These are phyloP conservation scores for Cystoderma amianthinum DNA, from an alignment of 768 basidiomycete genomes.

Conservation along the genomic window DNA sequence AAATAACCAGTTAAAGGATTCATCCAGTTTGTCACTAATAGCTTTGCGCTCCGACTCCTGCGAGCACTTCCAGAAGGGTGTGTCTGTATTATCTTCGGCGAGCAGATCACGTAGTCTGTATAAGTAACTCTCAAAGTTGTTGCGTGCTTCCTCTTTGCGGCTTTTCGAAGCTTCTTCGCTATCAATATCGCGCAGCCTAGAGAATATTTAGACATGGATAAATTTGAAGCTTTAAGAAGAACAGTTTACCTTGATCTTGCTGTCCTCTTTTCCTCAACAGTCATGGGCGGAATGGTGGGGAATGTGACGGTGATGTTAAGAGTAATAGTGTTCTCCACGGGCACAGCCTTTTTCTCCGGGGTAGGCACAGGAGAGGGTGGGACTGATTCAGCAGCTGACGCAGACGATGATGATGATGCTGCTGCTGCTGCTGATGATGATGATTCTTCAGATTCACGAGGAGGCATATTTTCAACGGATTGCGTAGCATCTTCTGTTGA, in stretches of 20 bases:
- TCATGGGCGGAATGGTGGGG: conserved; percentile 70
- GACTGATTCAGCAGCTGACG: conserved; percentile 21
- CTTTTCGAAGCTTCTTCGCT: conserved; percentile 68
- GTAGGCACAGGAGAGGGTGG: conserved; percentile 29
- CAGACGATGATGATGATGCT: conserved; percentile 15
- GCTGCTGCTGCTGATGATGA: conserved; percentile 22
- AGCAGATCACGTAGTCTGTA: conserved; percentile 86
- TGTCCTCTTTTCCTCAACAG: conserved; percentile 65
- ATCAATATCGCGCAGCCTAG: conserved; percentile 75
- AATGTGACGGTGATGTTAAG: conserved; percentile 59
- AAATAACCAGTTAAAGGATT: conserved; percentile 76
- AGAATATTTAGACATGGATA: background rate
- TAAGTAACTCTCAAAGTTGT: conserved; percentile 88
- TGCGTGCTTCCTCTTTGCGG: conserved; percentile 83
- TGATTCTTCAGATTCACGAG: conserved; percentile 29
- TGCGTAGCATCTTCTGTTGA: conserved; percentile 32
- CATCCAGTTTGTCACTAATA: conserved; percentile 63
- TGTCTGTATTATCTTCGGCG: conserved; percentile 52
- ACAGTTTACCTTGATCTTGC: conserved; percentile 63
- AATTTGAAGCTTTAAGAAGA: too few relatives aligned
- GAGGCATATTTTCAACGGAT: conserved; percentile 34
- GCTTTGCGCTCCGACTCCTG: conserved; percentile 60
- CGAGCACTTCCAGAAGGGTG: conserved; percentile 84
- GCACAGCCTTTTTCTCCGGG: conserved; percentile 25
- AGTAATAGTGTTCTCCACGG: conserved; percentile 58